A percentile compares a stretch with the other conserved stretches of the same genome.
These are phyloP conservation scores for Blastobotrys buckinghamii DNA, from an alignment of 1,139 yeast genomes.

Conservation along the genomic window DNA sequence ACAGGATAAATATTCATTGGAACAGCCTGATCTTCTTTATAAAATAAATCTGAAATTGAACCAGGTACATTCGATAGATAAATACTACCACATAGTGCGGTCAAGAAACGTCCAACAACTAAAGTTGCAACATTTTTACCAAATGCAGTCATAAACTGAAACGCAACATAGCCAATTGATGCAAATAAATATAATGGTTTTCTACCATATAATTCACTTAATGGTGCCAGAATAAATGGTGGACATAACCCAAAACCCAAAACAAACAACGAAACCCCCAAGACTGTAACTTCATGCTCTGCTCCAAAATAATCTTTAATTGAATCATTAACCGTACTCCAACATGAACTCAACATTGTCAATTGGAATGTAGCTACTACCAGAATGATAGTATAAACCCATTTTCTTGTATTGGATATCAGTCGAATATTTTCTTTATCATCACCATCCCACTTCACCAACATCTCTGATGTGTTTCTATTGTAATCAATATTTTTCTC, in stretches of 20 bases:
- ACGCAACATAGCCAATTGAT: constrained; percentile 48
- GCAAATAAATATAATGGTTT: constrained; percentile 58
- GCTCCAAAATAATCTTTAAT: constrained; percentile 46
- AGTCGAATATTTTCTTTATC: constrained; percentile 9
- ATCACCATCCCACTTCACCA: constrained; percentile 14
- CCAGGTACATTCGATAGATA: constrained; percentile 78
- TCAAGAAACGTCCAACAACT: constrained; percentile 58
- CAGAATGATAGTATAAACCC: constrained; percentile 9
- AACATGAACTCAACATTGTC: constrained; percentile 44
- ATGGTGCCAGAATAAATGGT: constrained; percentile 55
- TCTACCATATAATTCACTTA: constrained; percentile 70
- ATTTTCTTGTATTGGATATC: constrained; percentile 4
- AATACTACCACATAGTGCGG: constrained; percentile 65
- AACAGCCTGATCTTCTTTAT: constrained; percentile 51
- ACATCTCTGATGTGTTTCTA: not conserved
- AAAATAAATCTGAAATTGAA: constrained; percentile 59
- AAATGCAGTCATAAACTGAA: constrained; percentile 63
- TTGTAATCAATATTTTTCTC: not conserved
- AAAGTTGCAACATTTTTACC: constrained; percentile 58
- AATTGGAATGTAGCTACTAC: constrained; percentile 9
- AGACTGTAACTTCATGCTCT: constrained; percentile 52
- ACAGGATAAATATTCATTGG: constrained; percentile 69
- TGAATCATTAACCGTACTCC: constrained; percentile 48
- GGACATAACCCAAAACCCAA: constrained; percentile 69
- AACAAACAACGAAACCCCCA: constrained; percentile 62